These are phyloP conservation scores for Stephanodiscus minutulus DNA, from an alignment of 108 stramenopile genomes.

Conservation along the genomic window DNA sequence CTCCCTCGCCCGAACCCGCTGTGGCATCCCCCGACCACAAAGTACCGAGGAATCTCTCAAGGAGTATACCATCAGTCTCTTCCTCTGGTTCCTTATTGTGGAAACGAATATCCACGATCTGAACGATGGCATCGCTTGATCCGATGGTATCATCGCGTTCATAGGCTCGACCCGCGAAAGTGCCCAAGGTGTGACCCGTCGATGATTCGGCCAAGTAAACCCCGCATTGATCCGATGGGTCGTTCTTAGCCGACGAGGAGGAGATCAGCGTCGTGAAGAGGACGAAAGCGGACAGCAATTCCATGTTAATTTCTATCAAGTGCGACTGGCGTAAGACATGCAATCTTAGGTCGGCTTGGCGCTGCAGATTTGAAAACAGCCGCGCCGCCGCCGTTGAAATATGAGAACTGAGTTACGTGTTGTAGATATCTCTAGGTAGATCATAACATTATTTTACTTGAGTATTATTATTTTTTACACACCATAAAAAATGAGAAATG, in stretches of 20 bases:
- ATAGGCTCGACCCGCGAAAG: constrained; percentile 41
- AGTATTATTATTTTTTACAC: no score
- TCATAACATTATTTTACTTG: no score
- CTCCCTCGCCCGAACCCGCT: constrained; percentile 36
- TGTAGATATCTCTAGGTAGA: no score
- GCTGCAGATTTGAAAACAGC: background rate
- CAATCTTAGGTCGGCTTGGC: background rate
- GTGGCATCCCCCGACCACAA: constrained; percentile 49
- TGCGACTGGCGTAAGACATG: no score
- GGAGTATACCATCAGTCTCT: background rate
- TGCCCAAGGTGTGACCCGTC: constrained; percentile 40
- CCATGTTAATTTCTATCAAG: background rate
- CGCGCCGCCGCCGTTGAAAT: no score
- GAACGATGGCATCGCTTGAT: constrained; percentile 39
- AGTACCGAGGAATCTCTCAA: constrained; percentile 35
- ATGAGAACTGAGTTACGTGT: no score
- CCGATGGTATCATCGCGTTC: constrained; percentile 40
- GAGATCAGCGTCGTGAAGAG: constrained; percentile 15
- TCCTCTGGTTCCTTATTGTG: constrained; percentile 17
- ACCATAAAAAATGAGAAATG: no score
- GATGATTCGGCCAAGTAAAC: constrained; percentile 51
- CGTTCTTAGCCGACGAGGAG: constrained; percentile 14
- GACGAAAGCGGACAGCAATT: constrained; percentile 7
- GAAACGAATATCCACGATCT: constrained; percentile 38
- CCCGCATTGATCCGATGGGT: constrained; percentile 30